A percentile compares a stretch with the other conserved stretches of the same genome.
phyloP scores from a whole-genome alignment of 192 early-diverging fungal genomes.

The Podila verticillata region DNA sequence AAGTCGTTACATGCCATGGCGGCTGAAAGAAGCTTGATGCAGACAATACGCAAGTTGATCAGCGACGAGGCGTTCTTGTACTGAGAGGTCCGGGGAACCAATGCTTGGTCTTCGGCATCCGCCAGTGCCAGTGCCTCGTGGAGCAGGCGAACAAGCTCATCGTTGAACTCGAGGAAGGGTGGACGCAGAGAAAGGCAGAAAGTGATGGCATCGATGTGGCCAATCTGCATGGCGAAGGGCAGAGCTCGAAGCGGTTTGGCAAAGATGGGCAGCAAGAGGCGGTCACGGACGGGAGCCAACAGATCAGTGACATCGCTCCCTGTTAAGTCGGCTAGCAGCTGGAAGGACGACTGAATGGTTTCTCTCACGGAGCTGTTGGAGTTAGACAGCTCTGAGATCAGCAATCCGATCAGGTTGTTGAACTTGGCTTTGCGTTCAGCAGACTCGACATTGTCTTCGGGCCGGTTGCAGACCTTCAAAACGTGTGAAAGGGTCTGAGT shows the following conservation, averaged over 20 bases:
- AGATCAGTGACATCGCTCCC: constrained; percentile 85
- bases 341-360: constrained; percentile 84
- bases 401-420: constrained; percentile 77
- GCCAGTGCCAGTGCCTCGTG: constrained; percentile 93
- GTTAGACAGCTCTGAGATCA: constrained; percentile 93
- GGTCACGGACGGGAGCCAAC: constrained; percentile 83
- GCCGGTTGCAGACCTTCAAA: constrained; percentile 73
- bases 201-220: constrained; percentile 98
- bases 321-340: constrained; percentile 83
- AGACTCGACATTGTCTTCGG: constrained; percentile 59
- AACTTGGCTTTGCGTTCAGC: constrained; percentile 71
- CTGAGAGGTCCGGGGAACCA: constrained; percentile 83
- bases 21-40: constrained; percentile 94
- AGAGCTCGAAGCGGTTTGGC: constrained; percentile 95
- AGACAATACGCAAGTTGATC: constrained; percentile 92
- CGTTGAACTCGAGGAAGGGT: constrained; percentile 89
- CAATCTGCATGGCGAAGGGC: constrained; percentile 97
- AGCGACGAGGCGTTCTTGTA: constrained; percentile 85
- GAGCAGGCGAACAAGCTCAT: constrained; percentile 89
- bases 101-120: constrained; percentile 97
- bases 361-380: constrained; percentile 89
- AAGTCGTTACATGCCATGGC: constrained; percentile 94
- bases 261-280: constrained; percentile 92
- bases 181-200: constrained; percentile 92
- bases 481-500: constrained; percentile 78